These are phyloP conservation scores for Lentinula lateritia DNA, from an alignment of 768 basidiomycete species.

Conservation along the genomic window DNA sequence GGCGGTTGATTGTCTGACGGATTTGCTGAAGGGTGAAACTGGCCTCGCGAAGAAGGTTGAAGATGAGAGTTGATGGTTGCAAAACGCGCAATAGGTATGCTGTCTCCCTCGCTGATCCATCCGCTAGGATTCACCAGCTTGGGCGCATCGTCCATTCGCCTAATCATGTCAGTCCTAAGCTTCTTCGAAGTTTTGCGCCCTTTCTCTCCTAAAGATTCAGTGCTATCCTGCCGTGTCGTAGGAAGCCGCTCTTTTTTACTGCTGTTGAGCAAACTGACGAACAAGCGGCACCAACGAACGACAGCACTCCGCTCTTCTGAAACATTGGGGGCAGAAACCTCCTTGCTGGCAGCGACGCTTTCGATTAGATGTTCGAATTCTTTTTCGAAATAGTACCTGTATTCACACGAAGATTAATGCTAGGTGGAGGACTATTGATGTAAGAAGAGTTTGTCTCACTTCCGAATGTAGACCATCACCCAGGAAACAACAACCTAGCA, in stretches of 20 bases:
- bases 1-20: neutral
- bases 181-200: conserved; percentile 18
- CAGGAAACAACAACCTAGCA: conserved; percentile 72
- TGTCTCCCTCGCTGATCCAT: conserved; percentile 47
- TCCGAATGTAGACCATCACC: conserved; percentile 76
- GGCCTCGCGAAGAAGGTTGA: neutral
- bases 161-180: conserved; percentile 71
- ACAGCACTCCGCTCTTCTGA: conserved; percentile 13
- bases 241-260: conserved; percentile 7
- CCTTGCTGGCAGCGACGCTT: conserved; percentile 29
- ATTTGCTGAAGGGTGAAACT: conserved; percentile 15
- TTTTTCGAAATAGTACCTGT: conserved; percentile 66
- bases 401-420: neutral
- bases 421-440: neutral
- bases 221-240: conserved; percentile 11
- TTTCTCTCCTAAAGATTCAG: conserved; percentile 8
- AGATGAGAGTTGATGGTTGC: conserved; percentile 11
- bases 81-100: conserved; percentile 17
- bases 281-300: conserved; percentile 10
- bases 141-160: conserved; percentile 62
- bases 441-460: conserved; percentile 32
- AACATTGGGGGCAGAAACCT: conserved; percentile 14
- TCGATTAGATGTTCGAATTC: conserved; percentile 60
- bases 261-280: conserved; percentile 26
- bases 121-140: conserved; percentile 73